Conservation (phyloP, 768 basidiomycete genomes). For the Collybiopsis confluens region DNA sequence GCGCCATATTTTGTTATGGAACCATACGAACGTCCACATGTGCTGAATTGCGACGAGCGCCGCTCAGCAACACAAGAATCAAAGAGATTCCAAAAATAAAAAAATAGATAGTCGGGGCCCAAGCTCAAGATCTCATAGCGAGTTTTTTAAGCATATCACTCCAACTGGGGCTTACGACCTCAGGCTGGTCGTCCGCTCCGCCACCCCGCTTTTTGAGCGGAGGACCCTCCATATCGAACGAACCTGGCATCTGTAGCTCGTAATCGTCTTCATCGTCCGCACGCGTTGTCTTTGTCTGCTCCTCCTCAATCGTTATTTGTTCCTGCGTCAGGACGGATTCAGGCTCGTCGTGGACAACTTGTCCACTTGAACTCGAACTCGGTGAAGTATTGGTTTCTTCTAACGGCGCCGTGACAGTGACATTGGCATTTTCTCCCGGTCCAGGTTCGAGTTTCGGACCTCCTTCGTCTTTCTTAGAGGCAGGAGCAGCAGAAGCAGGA, state of each 20-base stretch:
- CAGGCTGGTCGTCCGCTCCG: neutral
- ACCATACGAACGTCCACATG: too few relatives aligned
- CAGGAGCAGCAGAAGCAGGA: neutral
- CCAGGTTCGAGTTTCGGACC: neutral
- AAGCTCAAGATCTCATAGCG: constrained; percentile 12
- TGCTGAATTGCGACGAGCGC: too few relatives aligned
- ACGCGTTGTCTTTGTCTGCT: too few relatives aligned
- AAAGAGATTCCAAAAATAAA: too few relatives aligned
- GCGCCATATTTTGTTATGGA: too few relatives aligned
- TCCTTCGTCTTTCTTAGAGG: neutral
- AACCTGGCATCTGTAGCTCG: constrained; percentile 47
- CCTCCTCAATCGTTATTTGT: neutral
- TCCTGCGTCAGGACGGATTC: neutral
- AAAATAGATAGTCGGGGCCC: too few relatives aligned
- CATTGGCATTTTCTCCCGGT: constrained; percentile 36
- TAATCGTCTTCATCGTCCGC: constrained; percentile 25
- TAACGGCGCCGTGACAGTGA: constrained; percentile 27
- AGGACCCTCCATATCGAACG: constrained; percentile 30
- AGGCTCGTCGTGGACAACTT: neutral
- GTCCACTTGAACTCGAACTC: neutral
- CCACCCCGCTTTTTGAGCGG: constrained; percentile 13
- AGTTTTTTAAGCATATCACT: constrained; percentile 27
- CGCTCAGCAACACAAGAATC: too few relatives aligned
- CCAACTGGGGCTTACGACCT: constrained; percentile 18
- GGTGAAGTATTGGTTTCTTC: neutral